phyloP scores from a whole-genome alignment of 75 land plant genomes.

The Pinus tabuliformis region DNA sequence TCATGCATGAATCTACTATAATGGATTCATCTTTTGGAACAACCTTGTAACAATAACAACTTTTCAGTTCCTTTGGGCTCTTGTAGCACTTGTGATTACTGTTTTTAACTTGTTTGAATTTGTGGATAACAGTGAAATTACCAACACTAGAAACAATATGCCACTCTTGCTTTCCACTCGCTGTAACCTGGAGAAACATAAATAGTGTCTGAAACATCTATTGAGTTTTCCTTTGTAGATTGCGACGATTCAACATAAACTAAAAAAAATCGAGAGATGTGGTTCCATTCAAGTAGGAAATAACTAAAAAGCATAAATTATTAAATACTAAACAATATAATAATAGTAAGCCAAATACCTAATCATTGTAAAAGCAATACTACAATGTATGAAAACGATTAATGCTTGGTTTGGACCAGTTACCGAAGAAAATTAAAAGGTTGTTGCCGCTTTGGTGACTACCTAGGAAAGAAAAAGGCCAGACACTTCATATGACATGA shows the following conservation, averaged over 20 bases:
- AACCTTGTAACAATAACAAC: constrained; percentile 96
- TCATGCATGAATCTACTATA: constrained; percentile 98
- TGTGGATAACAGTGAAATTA: constrained; percentile 71
- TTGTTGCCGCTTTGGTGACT: no score
- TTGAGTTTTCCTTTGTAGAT: not conserved
- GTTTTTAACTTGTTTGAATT: constrained; percentile 82
- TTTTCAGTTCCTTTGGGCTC: constrained; percentile 81
- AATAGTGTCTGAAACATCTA: not conserved
- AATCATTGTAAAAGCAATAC: not conserved
- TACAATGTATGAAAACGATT: no score
- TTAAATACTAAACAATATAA: not conserved
- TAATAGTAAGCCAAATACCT: not conserved
- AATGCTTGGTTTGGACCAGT: not conserved
- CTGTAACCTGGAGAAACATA: constrained; percentile 63
- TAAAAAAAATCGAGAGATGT: not conserved
- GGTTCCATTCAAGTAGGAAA: not conserved
- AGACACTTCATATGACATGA: not conserved
- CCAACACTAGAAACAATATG: constrained; percentile 91
- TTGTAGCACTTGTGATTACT: constrained; percentile 72
- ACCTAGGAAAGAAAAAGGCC: not conserved
- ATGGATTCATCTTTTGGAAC: constrained; percentile 88
- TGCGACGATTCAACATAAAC: not conserved
- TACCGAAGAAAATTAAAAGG: not conserved
- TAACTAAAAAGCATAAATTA: not conserved
- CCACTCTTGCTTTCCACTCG: constrained; percentile 84